Conservation (phyloP, 2,329 filamentous ascomycete species). For the Pseudogymnoascus destructans region DNA sequence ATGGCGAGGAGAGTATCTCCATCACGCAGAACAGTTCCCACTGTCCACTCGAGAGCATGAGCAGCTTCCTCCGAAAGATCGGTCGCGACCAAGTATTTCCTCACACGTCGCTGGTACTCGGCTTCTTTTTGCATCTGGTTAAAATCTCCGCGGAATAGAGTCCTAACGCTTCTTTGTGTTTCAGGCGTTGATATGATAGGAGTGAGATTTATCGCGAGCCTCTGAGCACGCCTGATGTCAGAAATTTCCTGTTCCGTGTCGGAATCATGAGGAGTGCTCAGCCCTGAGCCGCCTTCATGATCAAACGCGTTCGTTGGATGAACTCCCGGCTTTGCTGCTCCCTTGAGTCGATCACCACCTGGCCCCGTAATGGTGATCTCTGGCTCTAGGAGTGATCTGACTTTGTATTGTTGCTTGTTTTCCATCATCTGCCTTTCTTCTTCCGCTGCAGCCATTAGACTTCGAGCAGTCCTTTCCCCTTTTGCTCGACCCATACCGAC, state of each 20-base stretch:
- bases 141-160: conserved; percentile 84
- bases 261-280: conserved; percentile 53
- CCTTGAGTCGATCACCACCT: conserved; percentile 45
- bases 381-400: conserved; percentile 36
- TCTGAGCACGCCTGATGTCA: conserved; percentile 80
- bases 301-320: conserved; percentile 84
- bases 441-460: conserved; percentile 59
- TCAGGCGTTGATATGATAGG: conserved; percentile 63
- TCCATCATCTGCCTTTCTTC: conserved; percentile 54
- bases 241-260: conserved; percentile 76
- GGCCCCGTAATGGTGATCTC: conserved; percentile 52
- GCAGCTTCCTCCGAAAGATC: conserved; percentile 90
- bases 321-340: conserved; percentile 41
- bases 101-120: conserved; percentile 62
- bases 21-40: conserved; percentile 85
- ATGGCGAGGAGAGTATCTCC: conserved; percentile 89
- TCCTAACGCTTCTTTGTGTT: conserved; percentile 70
- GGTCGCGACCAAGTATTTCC: conserved; percentile 91
- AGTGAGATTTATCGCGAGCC: conserved; percentile 68
- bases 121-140: conserved; percentile 61
- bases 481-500: conserved; percentile 27
- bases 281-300: conserved; percentile 39
- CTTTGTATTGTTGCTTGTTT: conserved; percentile 20
- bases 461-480: conserved; percentile 37
- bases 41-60: conserved; percentile 93